Evolutionary conservation across 129 eudicot species (phyloP), one percentile per base, ranked within the genome.

Genomic region (Lactuca saligna): DNA sequence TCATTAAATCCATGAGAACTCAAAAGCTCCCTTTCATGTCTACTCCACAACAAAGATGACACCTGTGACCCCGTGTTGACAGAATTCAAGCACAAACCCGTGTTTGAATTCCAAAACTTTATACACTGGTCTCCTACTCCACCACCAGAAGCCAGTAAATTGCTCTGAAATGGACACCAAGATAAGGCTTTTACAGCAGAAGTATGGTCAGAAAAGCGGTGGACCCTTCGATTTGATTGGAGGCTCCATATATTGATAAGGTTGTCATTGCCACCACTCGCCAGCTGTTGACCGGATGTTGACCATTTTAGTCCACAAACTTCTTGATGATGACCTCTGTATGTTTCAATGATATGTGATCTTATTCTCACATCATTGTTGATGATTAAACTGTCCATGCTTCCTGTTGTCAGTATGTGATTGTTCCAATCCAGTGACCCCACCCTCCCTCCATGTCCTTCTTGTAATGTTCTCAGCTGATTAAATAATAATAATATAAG

Each of bases 251-350:
- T 75, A 63, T 61, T 46, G 34, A 89, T 34, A 5, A 84, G 68
- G 60, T 89, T 89, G 70, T 89, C 96, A 29, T 86, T 86, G 7
- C 96, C 96, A 14, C 96, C 96, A 68, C 93, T 89, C 3, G 90
- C 96, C 37, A 89, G 68, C 31, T 83, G 88, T 13, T 79, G 79
- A 55, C 96, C 96, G 0, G 93, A 79, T 7, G 77, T 35, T 11
- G 86, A 86, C 93, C 96, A 89, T 67, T 86, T 89, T 39, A 89
- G 54, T 35, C 96, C 90, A 44, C 93, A 89, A n/a, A 88, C 82
- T 64, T 88, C 96, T 25, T 81, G 79, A 32, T 17, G 63, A 60
- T 86, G 96, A 9, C 96, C 96, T 20, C 75, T 77, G 48, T 83
- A 88, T 11, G 85, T 76, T 60, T 35, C 65, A 12, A 74, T 78